Base-by-base conservation (phyloP, 345 rosid genomes). In the Gossypium mustelinum region DNA sequence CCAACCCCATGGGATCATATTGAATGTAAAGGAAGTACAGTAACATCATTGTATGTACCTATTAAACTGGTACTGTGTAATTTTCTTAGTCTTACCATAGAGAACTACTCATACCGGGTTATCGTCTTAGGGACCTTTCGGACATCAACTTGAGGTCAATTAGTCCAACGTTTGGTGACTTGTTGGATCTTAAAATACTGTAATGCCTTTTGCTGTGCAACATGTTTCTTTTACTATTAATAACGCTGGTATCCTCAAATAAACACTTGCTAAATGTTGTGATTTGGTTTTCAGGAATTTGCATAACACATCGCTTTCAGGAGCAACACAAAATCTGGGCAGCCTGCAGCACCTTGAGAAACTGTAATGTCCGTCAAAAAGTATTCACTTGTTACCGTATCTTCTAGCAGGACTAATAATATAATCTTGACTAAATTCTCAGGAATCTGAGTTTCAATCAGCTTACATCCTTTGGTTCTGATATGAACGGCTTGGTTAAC, bases 371-470 rank as follows among this genome's bases (percentile, higher is more conserved):
- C 67, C 64, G 68, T 64, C 58, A 24, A 11, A 72, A 11, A 72
- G 39, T 69, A 24, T 3, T 51, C 70, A 61, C 59, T 34, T 20
- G 24, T 44, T 4, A 52, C 68, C 45, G 9, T 72, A 22, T 62
- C 74, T 68, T 11, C 48, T 61, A 60, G 61, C 50, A 75, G 45
- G 34, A 44, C 50, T 73, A 51, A 76, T 34, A 71, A 57, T 24
- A 48, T 66, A n/a, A 44, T 7, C 29, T 74, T 63, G 25, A 69
- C 29, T 67, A 54, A 76, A 24, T 68, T 74, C 79, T 62, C 87
- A 94, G 98, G 90, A 90, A 90, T 78, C 81, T 94, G 84, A 94
- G 98, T 81, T 94, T 89, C 86, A 94, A 94, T 74, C 81, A 79
- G 59, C 77, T 94, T 25, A 82, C 85, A 50, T 88, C 93, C 44